Base-by-base conservation (phyloP, 78 protist species). In the Abeoforma whisleri region DNA sequence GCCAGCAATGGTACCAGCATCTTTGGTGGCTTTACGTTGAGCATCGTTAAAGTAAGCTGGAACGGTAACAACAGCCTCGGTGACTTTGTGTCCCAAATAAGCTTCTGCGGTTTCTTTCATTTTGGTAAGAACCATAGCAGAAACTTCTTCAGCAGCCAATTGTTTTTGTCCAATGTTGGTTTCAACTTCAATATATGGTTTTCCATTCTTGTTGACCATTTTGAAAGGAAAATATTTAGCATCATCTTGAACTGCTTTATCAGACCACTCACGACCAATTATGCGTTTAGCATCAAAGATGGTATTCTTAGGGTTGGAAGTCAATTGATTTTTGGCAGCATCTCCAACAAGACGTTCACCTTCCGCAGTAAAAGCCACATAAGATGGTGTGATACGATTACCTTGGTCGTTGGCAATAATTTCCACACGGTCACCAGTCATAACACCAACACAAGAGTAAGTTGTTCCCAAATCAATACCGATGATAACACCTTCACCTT, bases 11-110 rank as follows among this genome's bases (percentile, higher is more conserved):
- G 85, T 36, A 35, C 88, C 92, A 38, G 88, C 93, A 1, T 81
- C 87, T 57, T 82, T 80, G 91, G 96, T 93, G 23, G 95, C 92
- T 89, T 93, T 95, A 68, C 98, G 84, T 89, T 96, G 99, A 28
- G 97, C 34, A 85, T 96, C 97, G 81, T 96, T 96, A 90, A 97
- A 97, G 88, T 97, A 95, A 35, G 98, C 98, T 40, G 98, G 97
- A 30, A 93, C 97, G 5, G 97, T 94, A 68, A 94, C 72, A 34
- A 93, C 97, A 38, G 94, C 95, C 48, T 93, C 87, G 80, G 34
- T 91, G 62, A 94, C 89, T 35, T 80, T 39, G 69, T 82, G 40
- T 39, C 97, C 96, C 48, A 93, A 91, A 87, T 88, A 93, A 28
- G 87, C 80, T 84, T 94, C 96, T 40, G 98, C 95, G 19, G 88